These are phyloP conservation scores for Alternaria sp. DNA, from an alignment of 2,329 filamentous ascomycete species.

Conservation along the genomic window DNA sequence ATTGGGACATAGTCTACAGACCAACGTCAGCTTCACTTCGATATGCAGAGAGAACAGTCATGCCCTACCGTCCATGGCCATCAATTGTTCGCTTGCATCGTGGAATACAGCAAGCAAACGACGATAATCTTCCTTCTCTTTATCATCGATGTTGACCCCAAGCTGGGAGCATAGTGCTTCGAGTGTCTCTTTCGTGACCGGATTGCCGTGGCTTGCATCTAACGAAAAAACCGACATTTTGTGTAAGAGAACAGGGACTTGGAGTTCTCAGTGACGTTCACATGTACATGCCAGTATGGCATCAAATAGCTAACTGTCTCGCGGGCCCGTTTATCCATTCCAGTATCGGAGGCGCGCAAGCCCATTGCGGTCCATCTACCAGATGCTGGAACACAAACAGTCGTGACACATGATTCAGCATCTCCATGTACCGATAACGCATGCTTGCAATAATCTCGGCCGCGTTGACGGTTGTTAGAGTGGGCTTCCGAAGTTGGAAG, in stretches of 20 bases:
- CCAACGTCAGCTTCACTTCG: background rate
- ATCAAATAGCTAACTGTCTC: background rate
- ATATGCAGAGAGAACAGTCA: conserved; percentile 19
- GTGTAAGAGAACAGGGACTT: background rate
- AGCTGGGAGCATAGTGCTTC: conserved; percentile 44
- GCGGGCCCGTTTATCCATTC: background rate
- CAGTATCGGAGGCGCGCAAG: background rate
- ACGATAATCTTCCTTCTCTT: conserved; percentile 51
- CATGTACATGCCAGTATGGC: background rate
- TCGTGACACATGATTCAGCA: background rate
- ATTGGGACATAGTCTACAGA: conserved; percentile 41
- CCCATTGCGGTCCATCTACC: background rate
- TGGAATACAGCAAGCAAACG: conserved; percentile 52
- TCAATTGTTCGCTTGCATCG: conserved; percentile 49
- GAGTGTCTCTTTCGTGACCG: conserved; percentile 45
- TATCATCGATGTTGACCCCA: conserved; percentile 44
- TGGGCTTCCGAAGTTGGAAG: background rate
- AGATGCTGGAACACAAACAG: background rate
- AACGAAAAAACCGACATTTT: conserved; percentile 52
- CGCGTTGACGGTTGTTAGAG: background rate
- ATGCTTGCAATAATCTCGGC: background rate
- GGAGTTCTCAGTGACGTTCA: background rate
- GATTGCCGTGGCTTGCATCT: conserved; percentile 41
- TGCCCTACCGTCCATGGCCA: conserved; percentile 46
- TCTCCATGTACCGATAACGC: background rate